Conservation (phyloP, 164 flowering plant species). For the Piper betle region DNA sequence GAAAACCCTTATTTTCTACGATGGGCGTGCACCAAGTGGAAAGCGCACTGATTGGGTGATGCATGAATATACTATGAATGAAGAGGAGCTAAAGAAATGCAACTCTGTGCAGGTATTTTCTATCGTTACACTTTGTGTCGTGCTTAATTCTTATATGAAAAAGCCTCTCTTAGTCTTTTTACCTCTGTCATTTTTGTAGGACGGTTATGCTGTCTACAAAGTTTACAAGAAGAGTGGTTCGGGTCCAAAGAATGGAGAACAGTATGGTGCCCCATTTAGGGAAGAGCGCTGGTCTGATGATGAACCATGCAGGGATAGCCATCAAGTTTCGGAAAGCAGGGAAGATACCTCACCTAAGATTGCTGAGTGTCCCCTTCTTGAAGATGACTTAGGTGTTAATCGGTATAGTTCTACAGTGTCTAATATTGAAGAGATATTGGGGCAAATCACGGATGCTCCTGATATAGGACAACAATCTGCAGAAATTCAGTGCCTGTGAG, state of each 20-base stretch:
- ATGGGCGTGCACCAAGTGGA: conserved; percentile 82
- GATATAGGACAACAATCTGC: conserved; percentile 11
- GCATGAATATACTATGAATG: conserved; percentile 87
- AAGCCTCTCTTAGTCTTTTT: not conserved
- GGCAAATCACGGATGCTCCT: conserved; percentile 18
- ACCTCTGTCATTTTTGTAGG: conserved; percentile 22
- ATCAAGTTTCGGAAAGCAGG: conserved; percentile 3
- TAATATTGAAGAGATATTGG: conserved; percentile 26
- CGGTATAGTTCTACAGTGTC: conserved; percentile 5
- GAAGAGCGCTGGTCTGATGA: conserved; percentile 92
- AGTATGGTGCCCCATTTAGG: conserved; percentile 82
- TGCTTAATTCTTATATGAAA: not conserved
- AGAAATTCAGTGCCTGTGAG: conserved; percentile 1
- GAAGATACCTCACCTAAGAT: conserved; percentile 9
- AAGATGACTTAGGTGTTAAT: conserved; percentile 4
- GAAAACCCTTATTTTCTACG: conserved; percentile 75
- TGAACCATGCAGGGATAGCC: conserved; percentile 7
- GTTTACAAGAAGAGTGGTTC: conserved; percentile 84
- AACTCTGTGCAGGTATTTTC: conserved; percentile 33
- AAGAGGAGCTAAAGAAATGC: conserved; percentile 80
- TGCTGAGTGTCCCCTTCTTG: conserved; percentile 6
- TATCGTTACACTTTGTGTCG: not conserved
- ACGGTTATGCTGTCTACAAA: conserved; percentile 73
- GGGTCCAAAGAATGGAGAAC: conserved; percentile 97
- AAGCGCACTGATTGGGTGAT: conserved; percentile 94